Conservation (phyloP, 2,329 filamentous ascomycete species). For the Aspergillus awamori region DNA sequence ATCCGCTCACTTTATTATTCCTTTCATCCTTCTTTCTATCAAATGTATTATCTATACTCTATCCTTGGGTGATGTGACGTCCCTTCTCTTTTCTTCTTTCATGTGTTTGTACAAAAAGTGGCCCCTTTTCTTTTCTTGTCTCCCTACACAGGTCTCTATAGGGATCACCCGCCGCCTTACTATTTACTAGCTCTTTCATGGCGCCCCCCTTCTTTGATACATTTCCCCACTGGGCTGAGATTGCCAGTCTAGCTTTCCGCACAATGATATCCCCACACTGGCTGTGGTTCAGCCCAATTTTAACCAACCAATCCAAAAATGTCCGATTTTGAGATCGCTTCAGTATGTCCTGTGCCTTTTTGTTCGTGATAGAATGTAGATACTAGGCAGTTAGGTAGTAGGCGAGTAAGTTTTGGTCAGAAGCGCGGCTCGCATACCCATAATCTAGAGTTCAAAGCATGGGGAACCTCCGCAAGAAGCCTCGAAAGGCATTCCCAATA, state of each 20-base stretch:
- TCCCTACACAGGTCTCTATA: not conserved
- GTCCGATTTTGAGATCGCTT: not conserved
- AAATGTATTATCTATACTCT: conserved; percentile 17
- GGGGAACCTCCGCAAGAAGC: not conserved
- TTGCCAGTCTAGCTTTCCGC: not conserved
- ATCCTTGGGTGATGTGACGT: not conserved
- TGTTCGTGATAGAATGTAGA: not conserved
- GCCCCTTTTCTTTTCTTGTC: not conserved
- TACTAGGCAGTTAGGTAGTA: not conserved
- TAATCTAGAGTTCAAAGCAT: not conserved
- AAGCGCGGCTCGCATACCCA: too few relatives aligned
- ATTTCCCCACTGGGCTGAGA: not conserved
- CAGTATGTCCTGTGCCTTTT: not conserved
- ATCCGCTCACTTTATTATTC: not conserved
- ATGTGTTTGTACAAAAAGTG: not conserved
- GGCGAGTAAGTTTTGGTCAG: not conserved
- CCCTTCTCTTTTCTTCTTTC: not conserved
- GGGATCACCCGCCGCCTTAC: not conserved
- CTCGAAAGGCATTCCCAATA: not conserved
- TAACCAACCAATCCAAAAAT: not conserved
- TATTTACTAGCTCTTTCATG: not conserved
- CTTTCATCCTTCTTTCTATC: conserved; percentile 8
- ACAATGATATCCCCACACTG: not conserved
- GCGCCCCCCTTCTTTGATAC: not conserved
- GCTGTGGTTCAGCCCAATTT: not conserved